Conservation (phyloP, 192 early-diverging fungal species). For the Backusella tarrabulga region DNA sequence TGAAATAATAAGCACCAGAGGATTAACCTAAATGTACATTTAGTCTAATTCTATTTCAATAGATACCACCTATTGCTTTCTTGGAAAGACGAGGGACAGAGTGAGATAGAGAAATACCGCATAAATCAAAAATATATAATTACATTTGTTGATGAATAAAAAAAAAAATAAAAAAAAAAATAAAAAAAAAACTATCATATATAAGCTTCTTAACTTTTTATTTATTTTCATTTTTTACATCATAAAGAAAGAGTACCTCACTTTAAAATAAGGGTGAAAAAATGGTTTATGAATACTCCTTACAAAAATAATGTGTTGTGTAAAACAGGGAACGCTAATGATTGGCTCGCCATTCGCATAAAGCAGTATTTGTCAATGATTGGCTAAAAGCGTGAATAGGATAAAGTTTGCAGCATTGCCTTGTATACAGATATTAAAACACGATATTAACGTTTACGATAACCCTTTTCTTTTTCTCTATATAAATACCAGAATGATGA, state of each 20-base stretch:
- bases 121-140: neutral
- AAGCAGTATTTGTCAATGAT: neutral
- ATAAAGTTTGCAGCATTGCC: neutral
- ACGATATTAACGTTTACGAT: neutral
- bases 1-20: neutral
- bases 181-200: neutral
- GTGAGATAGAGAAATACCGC: neutral
- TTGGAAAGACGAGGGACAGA: too few species aligned
- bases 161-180: neutral
- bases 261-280: neutral
- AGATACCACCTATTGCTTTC: too few species aligned
- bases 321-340: neutral
- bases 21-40: neutral
- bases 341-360: neutral
- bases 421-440: neutral
- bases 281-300: neutral
- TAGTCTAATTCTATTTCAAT: neutral
- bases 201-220: neutral
- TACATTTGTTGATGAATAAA: neutral
- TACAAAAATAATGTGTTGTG: neutral
- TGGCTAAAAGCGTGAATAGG: slow-evolving; percentile 9
- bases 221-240: neutral
- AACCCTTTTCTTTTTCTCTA: neutral
- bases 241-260: neutral
- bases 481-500: neutral